These are phyloP conservation scores for Fonsecaea erecta DNA, from an alignment of 2,329 filamentous ascomycete genomes.

Conservation along the genomic window DNA sequence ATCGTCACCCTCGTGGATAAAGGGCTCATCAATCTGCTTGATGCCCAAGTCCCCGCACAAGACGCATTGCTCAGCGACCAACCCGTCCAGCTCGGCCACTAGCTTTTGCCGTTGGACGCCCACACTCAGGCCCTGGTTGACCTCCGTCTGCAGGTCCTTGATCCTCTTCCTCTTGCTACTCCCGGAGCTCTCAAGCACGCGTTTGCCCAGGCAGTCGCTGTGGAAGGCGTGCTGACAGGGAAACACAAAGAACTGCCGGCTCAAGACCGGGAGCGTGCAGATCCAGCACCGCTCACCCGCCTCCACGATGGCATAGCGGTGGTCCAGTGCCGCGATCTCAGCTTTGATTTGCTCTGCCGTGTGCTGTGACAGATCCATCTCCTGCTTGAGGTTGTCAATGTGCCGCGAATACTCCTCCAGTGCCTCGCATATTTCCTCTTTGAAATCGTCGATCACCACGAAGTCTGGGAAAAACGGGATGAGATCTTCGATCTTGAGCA, in stretches of 20 bases:
- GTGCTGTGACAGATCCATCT: slow-evolving; percentile 92
- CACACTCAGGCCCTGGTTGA: slow-evolving; percentile 73
- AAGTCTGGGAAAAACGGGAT: slow-evolving; percentile 99
- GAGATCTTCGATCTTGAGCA: slow-evolving; percentile 92
- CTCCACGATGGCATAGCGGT: slow-evolving; percentile 93
- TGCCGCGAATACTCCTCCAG: slow-evolving; percentile 91
- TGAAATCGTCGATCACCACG: slow-evolving; percentile 98
- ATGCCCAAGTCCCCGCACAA: slow-evolving; percentile 95
- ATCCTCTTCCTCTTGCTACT: slow-evolving; percentile 78
- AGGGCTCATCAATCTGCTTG: slow-evolving; percentile 91
- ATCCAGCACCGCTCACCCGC: slow-evolving; percentile 93
- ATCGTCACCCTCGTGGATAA: slow-evolving; percentile 75
- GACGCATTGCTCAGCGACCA: slow-evolving; percentile 89
- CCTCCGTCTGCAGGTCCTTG: slow-evolving; percentile 79
- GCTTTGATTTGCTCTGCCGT: slow-evolving; percentile 89
- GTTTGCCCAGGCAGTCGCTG: slow-evolving; percentile 86
- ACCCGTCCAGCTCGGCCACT: slow-evolving; percentile 84
- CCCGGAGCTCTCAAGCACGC: slow-evolving; percentile 81
- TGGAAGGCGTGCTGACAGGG: slow-evolving; percentile 98
- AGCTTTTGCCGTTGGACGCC: slow-evolving; percentile 78
- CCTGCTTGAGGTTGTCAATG: slow-evolving; percentile 83
- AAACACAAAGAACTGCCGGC: slow-evolving; percentile 95
- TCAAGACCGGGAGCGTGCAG: slow-evolving; percentile 82
- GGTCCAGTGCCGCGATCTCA: slow-evolving; percentile 83
- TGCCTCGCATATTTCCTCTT: slow-evolving; percentile 93